Conservation (phyloP, 768 basidiomycete genomes). For the Tricholoma bakamatsutake region DNA sequence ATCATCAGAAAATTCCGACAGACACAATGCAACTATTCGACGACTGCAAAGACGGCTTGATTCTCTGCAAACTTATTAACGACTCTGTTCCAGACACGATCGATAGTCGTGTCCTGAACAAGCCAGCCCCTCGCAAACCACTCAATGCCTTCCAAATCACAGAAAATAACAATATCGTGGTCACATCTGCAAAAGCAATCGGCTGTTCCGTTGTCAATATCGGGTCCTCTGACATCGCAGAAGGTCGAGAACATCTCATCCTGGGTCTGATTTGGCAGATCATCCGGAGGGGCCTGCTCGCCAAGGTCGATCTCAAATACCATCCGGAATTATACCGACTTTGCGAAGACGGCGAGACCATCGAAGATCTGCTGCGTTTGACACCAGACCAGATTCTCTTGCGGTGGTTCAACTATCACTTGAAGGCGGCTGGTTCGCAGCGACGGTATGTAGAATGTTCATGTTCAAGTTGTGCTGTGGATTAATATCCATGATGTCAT, state of each 20-base stretch:
- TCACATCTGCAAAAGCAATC: conserved; percentile 95
- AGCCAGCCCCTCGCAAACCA: conserved; percentile 69
- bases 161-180: conserved; percentile 99
- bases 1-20: conserved; percentile 86
- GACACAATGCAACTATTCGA: conserved; percentile 99
- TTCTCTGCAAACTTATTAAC: conserved; percentile 98
- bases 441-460: conserved; percentile 46
- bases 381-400: conserved; percentile 96
- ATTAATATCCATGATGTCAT: conserved; percentile 6
- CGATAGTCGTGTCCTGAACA: conserved; percentile 97
- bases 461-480: not conserved
- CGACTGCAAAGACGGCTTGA: conserved; percentile 90
- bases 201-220: conserved; percentile 99
- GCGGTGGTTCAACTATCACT: conserved; percentile 99
- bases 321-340: conserved; percentile 96
- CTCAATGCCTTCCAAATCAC: conserved; percentile 99
- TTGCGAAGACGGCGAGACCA: conserved; percentile 94
- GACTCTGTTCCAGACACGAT: conserved; percentile 99
- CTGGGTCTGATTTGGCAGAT: conserved; percentile 99
- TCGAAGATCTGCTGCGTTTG: conserved; percentile 89
- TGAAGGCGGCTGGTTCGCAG: conserved; percentile 92
- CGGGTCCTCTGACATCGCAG: conserved; percentile 86
- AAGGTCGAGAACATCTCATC: conserved; percentile 93
- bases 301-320: conserved; percentile 95
- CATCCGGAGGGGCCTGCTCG: conserved; percentile 88